These are phyloP conservation scores for Escallonia herrerae DNA, from an alignment of 129 eudicot species.

Conservation along the genomic window DNA sequence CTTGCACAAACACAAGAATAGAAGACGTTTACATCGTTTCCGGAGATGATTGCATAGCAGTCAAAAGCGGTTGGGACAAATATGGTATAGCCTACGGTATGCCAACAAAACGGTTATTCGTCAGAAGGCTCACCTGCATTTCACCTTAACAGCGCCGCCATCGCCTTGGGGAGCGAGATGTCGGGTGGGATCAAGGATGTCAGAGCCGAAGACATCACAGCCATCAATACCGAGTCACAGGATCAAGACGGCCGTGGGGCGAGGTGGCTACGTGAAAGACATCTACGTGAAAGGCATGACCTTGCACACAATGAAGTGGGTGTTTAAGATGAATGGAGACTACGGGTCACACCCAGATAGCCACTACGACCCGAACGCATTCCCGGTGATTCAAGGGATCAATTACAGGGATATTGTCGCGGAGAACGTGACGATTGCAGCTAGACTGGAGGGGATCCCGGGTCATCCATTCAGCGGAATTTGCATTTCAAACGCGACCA, in stretches of 20 bases:
- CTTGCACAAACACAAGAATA: conserved; percentile 69
- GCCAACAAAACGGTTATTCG: conserved; percentile 61
- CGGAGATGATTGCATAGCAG: conserved; percentile 70
- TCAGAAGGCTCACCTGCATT: conserved; percentile 60
- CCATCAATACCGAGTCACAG: conserved; percentile 65
- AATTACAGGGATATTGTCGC: conserved; percentile 67
- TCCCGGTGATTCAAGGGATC: conserved; percentile 51
- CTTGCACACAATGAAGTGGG: conserved; percentile 85
- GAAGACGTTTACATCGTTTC: conserved; percentile 63
- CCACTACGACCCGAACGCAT: conserved; percentile 61
- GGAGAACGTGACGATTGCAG: conserved; percentile 67
- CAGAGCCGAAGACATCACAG: conserved; percentile 53
- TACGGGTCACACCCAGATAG: conserved; percentile 73
- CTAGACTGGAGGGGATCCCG: conserved; percentile 58
- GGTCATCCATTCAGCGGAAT: conserved; percentile 68
- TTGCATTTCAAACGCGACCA: conserved; percentile 66
- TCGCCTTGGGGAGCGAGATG: conserved; percentile 86
- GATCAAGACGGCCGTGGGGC: conserved; percentile 69
- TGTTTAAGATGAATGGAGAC: conserved; percentile 77
- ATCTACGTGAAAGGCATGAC: conserved; percentile 69
- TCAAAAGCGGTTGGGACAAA: conserved; percentile 90
- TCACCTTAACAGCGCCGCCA: conserved; percentile 82
- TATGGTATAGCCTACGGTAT: conserved; percentile 57
- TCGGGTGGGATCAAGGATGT: conserved; percentile 78
- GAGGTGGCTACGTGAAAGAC: conserved; percentile 79